A percentile compares a stretch with the other conserved stretches of the same genome.
Conservation (phyloP, 495 filamentous ascomycete genomes). For the Neurospora discreta region DNA sequence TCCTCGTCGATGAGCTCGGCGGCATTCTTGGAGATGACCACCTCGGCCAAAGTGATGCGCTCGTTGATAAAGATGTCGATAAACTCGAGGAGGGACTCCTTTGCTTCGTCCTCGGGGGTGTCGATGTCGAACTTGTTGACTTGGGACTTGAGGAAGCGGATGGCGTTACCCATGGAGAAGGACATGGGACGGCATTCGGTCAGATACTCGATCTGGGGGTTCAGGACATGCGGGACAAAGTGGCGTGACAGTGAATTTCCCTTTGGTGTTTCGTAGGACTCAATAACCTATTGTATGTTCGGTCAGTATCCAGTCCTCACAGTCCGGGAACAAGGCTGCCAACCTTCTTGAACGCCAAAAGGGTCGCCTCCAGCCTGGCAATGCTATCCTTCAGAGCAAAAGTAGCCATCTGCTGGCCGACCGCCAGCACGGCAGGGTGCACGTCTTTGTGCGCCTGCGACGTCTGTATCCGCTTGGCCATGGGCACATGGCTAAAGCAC, state of each 20-base stretch:
- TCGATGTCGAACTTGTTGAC: conserved; percentile 80
- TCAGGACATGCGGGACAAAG: conserved; percentile 81
- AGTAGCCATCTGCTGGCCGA: conserved; percentile 83
- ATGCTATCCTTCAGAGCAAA: conserved; percentile 86
- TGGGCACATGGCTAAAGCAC: conserved; percentile 78
- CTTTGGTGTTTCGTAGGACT: conserved; percentile 78
- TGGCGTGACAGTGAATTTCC: conserved; percentile 77
- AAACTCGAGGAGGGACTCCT: conserved; percentile 58
- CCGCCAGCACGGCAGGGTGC: conserved; percentile 72
- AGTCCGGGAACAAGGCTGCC: conserved; percentile 8
- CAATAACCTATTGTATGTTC: conserved; percentile 54
- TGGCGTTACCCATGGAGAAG: conserved; percentile 90
- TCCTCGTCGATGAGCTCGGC: conserved; percentile 58
- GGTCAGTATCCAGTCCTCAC: conserved; percentile 1
- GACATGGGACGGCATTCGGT: conserved; percentile 86
- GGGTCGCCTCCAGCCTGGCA: conserved; percentile 73
- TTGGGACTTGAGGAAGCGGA: conserved; percentile 81
- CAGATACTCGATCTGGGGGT: conserved; percentile 89
- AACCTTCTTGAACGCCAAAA: conserved; percentile 83
- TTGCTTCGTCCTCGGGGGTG: conserved; percentile 65
- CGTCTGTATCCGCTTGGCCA: conserved; percentile 59
- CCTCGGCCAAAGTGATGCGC: conserved; percentile 74
- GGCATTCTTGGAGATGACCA: conserved; percentile 69
- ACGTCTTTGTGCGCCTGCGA: conserved; percentile 78
- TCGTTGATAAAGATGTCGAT: conserved; percentile 90